Conservation (phyloP, 352 stramenopile genomes). For the Elongisporangium senticosum region DNA sequence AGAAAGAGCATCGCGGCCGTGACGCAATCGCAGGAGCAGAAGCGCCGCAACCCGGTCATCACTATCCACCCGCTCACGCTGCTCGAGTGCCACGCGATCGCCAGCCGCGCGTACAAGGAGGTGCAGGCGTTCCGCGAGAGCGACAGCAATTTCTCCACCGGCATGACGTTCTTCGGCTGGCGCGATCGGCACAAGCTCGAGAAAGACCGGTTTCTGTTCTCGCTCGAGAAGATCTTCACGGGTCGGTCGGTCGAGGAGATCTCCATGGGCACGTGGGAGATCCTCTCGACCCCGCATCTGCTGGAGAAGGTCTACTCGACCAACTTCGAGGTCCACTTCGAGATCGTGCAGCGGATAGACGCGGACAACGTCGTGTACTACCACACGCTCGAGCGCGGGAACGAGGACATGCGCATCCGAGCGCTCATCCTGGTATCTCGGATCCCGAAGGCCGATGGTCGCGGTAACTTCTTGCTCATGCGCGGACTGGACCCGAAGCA, state of each 20-base stretch:
- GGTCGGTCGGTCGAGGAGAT: constrained; percentile 29
- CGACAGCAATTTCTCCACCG: constrained; percentile 37
- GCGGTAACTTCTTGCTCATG: constrained; percentile 45
- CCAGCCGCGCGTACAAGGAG: constrained; percentile 30
- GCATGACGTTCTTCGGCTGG: constrained; percentile 62
- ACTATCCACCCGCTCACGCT: constrained; percentile 36
- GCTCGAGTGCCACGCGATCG: constrained; percentile 41
- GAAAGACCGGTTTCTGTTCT: constrained; percentile 58
- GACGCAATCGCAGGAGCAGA: constrained; percentile 32
- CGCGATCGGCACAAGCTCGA: constrained; percentile 44
- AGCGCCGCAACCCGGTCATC: constrained; percentile 32
- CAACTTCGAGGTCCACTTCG: constrained; percentile 48
- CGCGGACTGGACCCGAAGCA: constrained; percentile 47
- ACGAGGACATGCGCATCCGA: constrained; percentile 42
- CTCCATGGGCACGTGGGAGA: constrained; percentile 33
- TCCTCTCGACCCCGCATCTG: constrained; percentile 38
- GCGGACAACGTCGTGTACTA: constrained; percentile 62
- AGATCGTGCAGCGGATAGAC: constrained; percentile 54
- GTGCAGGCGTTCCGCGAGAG: constrained; percentile 51
- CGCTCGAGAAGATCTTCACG: constrained; percentile 57
- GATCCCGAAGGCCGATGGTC: constrained; percentile 32
- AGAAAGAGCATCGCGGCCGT: constrained; percentile 24
- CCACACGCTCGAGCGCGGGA: constrained; percentile 56
- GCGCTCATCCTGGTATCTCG: constrained; percentile 56
- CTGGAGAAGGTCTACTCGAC: constrained; percentile 49